phyloP scores from a whole-genome alignment of 164 flowering plant species.

The Umbilicus rupestris region DNA sequence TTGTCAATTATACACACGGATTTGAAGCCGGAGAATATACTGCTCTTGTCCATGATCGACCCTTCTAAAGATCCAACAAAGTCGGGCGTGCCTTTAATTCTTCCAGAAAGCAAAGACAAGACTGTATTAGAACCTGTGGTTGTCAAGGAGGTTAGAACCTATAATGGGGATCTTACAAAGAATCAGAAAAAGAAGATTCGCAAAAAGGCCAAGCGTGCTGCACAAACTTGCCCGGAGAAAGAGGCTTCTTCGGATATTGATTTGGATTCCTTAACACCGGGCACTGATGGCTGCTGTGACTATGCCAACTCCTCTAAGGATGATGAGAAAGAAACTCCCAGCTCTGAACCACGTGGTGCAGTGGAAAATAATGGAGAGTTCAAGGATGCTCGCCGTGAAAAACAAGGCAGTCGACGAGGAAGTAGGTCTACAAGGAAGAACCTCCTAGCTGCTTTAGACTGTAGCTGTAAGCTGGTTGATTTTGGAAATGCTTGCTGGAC shows the following conservation, averaged over 20 bases:
- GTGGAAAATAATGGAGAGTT: conserved; percentile 17
- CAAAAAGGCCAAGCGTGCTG: conserved; percentile 66
- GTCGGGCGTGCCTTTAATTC: conserved; percentile 56
- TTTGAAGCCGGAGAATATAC: conserved; percentile 80
- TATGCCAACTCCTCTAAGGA: conserved; percentile 19
- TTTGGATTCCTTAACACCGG: conserved; percentile 19
- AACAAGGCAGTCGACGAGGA: conserved; percentile 39
- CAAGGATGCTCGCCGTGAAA: conserved; percentile 22
- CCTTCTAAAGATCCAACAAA: conserved; percentile 55
- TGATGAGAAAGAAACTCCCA: conserved; percentile 19
- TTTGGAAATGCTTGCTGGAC: conserved; percentile 98
- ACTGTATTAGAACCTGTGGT: conserved; percentile 24
- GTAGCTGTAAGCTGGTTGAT: conserved; percentile 82
- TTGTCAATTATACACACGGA: conserved; percentile 88
- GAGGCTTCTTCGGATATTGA: conserved; percentile 40
- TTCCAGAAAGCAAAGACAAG: conserved; percentile 38
- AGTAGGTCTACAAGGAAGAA: conserved; percentile 57
- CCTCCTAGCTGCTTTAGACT: conserved; percentile 49
- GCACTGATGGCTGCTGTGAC: conserved; percentile 18
- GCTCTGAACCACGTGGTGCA: conserved; percentile 19
- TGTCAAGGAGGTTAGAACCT: conserved; percentile 34
- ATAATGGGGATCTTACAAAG: conserved; percentile 57
- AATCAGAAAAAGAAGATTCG: conserved; percentile 82
- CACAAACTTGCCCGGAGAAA: conserved; percentile 42
- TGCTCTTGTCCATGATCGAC: conserved; percentile 67